Evolutionary conservation across 495 filamentous ascomycete genomes (phyloP).

Genomic region (Neurospora sp.): DNA sequence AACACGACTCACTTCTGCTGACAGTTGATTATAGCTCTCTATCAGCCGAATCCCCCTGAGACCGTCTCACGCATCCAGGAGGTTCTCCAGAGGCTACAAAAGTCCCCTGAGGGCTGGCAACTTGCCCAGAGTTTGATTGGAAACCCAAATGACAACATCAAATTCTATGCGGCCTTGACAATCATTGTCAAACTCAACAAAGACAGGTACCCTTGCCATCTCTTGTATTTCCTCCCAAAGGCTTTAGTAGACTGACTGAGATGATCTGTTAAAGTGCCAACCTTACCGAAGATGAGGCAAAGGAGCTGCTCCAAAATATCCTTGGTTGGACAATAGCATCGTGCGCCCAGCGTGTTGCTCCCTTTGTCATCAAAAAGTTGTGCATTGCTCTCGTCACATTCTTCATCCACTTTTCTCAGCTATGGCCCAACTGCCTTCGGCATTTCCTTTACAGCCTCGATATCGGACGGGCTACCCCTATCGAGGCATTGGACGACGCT

Average conservation of each 20-base stretch:
- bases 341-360: slow-evolving; percentile 45
- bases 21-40: slow-evolving; percentile 57
- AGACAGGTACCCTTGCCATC: slow-evolving; percentile 47
- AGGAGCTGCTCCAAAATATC: slow-evolving; percentile 57
- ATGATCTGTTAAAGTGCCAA: slow-evolving; percentile 35
- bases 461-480: slow-evolving; percentile 34
- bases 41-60: slow-evolving; percentile 53
- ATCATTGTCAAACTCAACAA: slow-evolving; percentile 87
- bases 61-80: slow-evolving; percentile 61
- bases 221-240: neutral
- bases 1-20: slow-evolving; percentile 3
- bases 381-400: slow-evolving; percentile 72
- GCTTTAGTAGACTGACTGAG: neutral
- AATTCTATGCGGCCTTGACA: slow-evolving; percentile 90
- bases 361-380: slow-evolving; percentile 70
- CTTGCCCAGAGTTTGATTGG: slow-evolving; percentile 64
- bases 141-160: slow-evolving; percentile 55
- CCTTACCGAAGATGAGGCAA: slow-evolving; percentile 49
- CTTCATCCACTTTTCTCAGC: slow-evolving; percentile 58
- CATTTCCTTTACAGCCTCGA: slow-evolving; percentile 57
- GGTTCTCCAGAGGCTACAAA: slow-evolving; percentile 65
- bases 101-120: slow-evolving; percentile 71
- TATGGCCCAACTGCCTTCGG: slow-evolving; percentile 58
- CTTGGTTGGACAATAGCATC: slow-evolving; percentile 55
- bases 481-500: slow-evolving; percentile 39